These are phyloP conservation scores for Mortierella polycephala DNA, from an alignment of 371 early-diverging fungal genomes.

Conservation along the genomic window DNA sequence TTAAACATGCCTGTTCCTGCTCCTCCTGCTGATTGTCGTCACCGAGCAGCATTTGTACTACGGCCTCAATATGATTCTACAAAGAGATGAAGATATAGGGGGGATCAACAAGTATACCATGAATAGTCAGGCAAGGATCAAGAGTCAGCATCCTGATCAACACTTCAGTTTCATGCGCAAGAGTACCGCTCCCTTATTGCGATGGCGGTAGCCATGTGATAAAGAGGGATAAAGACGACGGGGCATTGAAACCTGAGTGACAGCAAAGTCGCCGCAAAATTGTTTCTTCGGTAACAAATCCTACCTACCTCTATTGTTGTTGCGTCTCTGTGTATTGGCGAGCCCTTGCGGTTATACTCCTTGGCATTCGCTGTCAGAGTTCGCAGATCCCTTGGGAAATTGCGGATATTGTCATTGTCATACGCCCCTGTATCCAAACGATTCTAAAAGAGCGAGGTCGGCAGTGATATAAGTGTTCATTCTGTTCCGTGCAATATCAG, in stretches of 20 bases:
- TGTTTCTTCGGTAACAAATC: background rate
- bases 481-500: too few relatives aligned
- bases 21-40: slow-evolving; percentile 7
- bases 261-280: background rate
- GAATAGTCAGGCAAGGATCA: background rate
- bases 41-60: background rate
- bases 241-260: background rate
- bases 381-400: slow-evolving; percentile 73
- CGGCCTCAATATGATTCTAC: slow-evolving; percentile 5
- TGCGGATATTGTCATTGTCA: slow-evolving; percentile 52
- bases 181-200: background rate
- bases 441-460: slow-evolving; percentile 14
- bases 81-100: background rate
- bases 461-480: too few relatives aligned
- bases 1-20: slow-evolving; percentile 13
- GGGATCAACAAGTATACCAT: background rate
- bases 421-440: slow-evolving; percentile 65
- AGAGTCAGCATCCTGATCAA: background rate
- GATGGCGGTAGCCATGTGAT: background rate
- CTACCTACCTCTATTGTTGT: slow-evolving; percentile 64
- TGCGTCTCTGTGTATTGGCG: slow-evolving; percentile 80
- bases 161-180: background rate
- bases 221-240: background rate
- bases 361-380: slow-evolving; percentile 83
- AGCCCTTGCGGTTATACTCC: slow-evolving; percentile 79